Evolutionary conservation across 2,329 filamentous ascomycete genomes (phyloP).

Genomic region (Hirsutella thompsonii): DNA sequence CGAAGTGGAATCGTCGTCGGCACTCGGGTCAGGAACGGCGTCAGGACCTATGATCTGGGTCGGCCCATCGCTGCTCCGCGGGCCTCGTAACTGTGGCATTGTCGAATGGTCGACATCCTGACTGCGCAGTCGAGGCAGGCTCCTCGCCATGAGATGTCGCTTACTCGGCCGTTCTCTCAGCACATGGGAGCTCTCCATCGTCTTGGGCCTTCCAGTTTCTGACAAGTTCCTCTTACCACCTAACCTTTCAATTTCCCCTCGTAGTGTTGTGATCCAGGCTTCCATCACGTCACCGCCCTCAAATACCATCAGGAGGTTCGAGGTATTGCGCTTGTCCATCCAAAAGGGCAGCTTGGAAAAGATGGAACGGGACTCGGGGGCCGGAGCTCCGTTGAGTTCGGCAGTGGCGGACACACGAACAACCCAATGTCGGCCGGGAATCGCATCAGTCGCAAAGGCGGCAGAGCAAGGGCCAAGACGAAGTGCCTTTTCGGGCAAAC

Average conservation of each 20-base stretch:
- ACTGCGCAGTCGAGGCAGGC: constrained; percentile 27
- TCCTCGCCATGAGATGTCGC: constrained; percentile 32
- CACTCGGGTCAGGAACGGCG: constrained; percentile 23
- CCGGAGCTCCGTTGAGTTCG: constrained; percentile 40
- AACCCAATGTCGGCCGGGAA: constrained; percentile 71
- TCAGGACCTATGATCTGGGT: constrained; percentile 10
- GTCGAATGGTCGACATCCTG: constrained; percentile 1
- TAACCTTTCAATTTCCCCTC: constrained; percentile 56
- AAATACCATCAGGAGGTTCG: constrained; percentile 60
- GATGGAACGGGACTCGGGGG: constrained; percentile 44
- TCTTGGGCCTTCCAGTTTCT: constrained; percentile 42
- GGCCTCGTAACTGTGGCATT: background rate
- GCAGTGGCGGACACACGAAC: constrained; percentile 59
- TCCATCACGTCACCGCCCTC: constrained; percentile 65
- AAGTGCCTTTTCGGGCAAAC: constrained; percentile 61
- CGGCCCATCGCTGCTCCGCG: constrained; percentile 5
- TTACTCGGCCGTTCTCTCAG: constrained; percentile 29
- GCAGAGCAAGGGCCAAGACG: constrained; percentile 62
- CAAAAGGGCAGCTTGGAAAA: constrained; percentile 53
- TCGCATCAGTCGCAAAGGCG: constrained; percentile 68
- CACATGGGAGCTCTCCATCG: constrained; percentile 20
- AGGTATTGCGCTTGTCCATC: constrained; percentile 39
- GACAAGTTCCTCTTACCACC: constrained; percentile 53
- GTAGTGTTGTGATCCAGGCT: constrained; percentile 55
- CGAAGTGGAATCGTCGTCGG: constrained; percentile 43